These are phyloP conservation scores for Trichosporon sp. DNA, from an alignment of 1,284 basidiomycete genomes.

Conservation along the genomic window DNA sequence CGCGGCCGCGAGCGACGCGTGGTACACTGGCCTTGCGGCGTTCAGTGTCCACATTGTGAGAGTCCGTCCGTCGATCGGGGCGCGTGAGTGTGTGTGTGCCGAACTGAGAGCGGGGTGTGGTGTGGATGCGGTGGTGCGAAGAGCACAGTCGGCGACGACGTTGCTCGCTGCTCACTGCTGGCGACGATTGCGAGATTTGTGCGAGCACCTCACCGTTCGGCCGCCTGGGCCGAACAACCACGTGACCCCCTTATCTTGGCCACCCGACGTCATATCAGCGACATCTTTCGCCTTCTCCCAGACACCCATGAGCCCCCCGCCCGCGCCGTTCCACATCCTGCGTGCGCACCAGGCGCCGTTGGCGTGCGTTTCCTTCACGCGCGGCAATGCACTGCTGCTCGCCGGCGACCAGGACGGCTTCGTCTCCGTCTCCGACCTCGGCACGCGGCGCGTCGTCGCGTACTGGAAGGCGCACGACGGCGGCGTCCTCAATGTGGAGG, in stretches of 20 bases:
- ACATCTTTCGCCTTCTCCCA: background rate
- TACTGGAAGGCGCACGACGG: conserved; percentile 75
- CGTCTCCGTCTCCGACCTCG: conserved; percentile 67
- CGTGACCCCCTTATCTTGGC: background rate
- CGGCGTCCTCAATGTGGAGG: conserved; percentile 67
- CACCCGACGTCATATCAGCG: background rate
- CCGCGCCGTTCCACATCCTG: conserved; percentile 66
- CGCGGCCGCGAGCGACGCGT: background rate
- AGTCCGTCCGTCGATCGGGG: background rate
- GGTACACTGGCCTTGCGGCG: conserved; percentile 2
- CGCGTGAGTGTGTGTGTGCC: background rate
- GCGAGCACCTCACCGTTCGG: background rate
- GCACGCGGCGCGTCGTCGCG: conserved; percentile 63
- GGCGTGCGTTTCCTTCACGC: conserved; percentile 55
- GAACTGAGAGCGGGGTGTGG: background rate
- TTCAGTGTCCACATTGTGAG: background rate
- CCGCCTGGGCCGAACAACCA: background rate
- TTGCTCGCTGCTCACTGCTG: background rate
- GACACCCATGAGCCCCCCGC: conserved; percentile 28
- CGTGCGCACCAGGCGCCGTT: conserved; percentile 64
- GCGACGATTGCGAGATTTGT: conserved; percentile 2
- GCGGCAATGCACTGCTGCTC: conserved; percentile 69
- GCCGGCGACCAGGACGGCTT: conserved; percentile 65
- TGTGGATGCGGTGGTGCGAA: background rate
- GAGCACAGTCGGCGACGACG: background rate